Evolutionary conservation across 305 asterid species (phyloP).

Genomic region (Plantago lanceolata): DNA sequence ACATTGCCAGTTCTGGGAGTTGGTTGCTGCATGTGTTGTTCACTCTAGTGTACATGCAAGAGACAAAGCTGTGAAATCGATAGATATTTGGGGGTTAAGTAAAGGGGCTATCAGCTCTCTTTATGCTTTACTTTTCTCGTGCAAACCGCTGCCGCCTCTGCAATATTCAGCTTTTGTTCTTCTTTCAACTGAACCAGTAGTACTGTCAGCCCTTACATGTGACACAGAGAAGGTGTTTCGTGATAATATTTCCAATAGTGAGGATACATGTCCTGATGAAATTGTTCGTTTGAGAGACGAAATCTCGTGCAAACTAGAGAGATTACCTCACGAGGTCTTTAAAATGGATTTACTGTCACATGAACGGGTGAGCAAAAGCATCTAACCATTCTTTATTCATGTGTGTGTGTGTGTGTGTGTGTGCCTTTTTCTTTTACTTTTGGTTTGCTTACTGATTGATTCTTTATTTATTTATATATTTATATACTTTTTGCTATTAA

Average conservation of each 20-base stretch:
- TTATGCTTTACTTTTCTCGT: conserved; percentile 75
- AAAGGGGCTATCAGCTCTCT: conserved; percentile 83
- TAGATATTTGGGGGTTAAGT: conserved; percentile 92
- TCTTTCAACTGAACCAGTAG: conserved; percentile 74
- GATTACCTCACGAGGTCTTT: conserved; percentile 49
- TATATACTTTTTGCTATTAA: no score
- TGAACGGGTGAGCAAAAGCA: conserved; percentile 57
- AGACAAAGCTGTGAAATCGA: conserved; percentile 80
- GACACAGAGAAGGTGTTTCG: conserved; percentile 28
- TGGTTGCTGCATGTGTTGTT: conserved; percentile 66
- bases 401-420: conserved; percentile 2
- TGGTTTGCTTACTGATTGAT: no score
- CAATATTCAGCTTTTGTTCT: conserved; percentile 82
- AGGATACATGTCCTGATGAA: conserved; percentile 44
- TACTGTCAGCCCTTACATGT: conserved; percentile 47
- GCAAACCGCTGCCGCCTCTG: conserved; percentile 67
- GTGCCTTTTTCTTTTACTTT: neutral
- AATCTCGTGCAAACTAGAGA: conserved; percentile 62
- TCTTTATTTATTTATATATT: no score
- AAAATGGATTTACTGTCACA: conserved; percentile 70
- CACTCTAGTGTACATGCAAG: conserved; percentile 80
- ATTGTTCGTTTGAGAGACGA: conserved; percentile 62
- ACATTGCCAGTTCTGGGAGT: conserved; percentile 79
- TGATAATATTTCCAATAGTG: conserved; percentile 37
- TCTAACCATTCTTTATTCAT: conserved; percentile 10